Percentiles rank a stretch among this genome's conserved stretches.
phyloP scores from a whole-genome alignment of 1,139 yeast genomes.

The Saccharomycopsis phalli region DNA sequence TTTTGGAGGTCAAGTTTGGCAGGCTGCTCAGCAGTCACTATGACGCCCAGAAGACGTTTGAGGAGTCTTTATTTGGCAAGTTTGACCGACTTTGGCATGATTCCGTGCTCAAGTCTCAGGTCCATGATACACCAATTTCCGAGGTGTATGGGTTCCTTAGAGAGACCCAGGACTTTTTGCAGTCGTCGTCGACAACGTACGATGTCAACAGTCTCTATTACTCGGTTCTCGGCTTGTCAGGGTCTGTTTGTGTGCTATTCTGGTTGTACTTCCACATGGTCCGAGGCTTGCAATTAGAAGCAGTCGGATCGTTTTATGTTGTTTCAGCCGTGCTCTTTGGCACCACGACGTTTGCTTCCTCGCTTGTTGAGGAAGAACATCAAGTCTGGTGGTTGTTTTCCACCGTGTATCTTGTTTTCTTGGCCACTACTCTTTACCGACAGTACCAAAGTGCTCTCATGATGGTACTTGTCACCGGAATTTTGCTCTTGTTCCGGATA shows the following conservation, averaged over 20 bases:
- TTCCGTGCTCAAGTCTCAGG: slow-evolving; percentile 12
- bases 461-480: slow-evolving; percentile 22
- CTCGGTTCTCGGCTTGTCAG: slow-evolving; percentile 33
- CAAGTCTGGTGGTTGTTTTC: slow-evolving; percentile 84
- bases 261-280: slow-evolving; percentile 19
- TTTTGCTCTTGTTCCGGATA: slow-evolving; percentile 42
- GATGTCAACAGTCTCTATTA: slow-evolving; percentile 39
- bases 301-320: slow-evolving; percentile 24
- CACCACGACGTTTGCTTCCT: slow-evolving; percentile 71
- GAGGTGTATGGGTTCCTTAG: slow-evolving; percentile 35
- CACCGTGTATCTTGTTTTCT: slow-evolving; percentile 8
- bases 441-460: not conserved
- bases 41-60: slow-evolving; percentile 9
- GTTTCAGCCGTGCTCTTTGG: slow-evolving; percentile 39
- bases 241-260: slow-evolving; percentile 28
- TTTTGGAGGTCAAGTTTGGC: slow-evolving; percentile 25
- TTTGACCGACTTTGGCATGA: slow-evolving; percentile 21
- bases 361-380: slow-evolving; percentile 94
- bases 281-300: slow-evolving; percentile 27
- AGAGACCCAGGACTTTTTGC: slow-evolving; percentile 45
- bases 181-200: slow-evolving; percentile 69
- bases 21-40: slow-evolving; percentile 8
- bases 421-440: not conserved
- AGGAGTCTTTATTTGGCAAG: slow-evolving; percentile 17
- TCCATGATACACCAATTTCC: slow-evolving; percentile 22